These are phyloP conservation scores for Rhododendron griersonianum DNA, from an alignment of 148 eudicot species.

Conservation along the genomic window DNA sequence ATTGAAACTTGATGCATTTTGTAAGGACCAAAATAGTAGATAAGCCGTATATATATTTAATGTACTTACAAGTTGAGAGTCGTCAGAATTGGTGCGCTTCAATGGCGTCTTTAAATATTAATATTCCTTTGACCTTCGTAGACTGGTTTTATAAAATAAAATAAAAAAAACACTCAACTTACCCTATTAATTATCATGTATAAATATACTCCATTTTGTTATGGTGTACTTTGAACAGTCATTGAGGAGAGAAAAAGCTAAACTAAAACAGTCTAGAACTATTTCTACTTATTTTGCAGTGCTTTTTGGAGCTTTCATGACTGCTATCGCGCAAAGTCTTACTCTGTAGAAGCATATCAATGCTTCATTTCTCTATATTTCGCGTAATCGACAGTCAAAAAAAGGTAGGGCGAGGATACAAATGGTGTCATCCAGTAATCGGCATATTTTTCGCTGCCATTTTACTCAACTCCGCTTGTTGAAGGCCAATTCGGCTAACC, in stretches of 20 bases:
- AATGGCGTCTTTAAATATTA: too few relatives aligned
- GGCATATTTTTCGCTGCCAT: constrained; percentile 53
- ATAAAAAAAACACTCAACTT: too few relatives aligned
- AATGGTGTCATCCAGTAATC: constrained; percentile 13
- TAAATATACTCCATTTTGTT: too few relatives aligned
- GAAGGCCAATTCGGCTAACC: constrained; percentile 58
- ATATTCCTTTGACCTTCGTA: too few relatives aligned
- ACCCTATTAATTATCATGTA: too few relatives aligned
- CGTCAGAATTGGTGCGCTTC: too few relatives aligned
- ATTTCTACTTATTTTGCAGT: background rate
- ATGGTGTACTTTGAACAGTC: background rate
- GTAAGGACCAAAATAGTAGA: too few relatives aligned
- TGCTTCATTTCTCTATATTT: background rate
- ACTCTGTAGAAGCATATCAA: background rate
- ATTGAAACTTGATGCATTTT: too few relatives aligned
- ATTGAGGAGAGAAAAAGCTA: too few relatives aligned
- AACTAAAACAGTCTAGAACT: background rate
- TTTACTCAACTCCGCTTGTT: constrained; percentile 62
- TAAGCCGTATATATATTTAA: too few relatives aligned
- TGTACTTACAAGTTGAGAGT: too few relatives aligned
- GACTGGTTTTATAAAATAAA: too few relatives aligned
- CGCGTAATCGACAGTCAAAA: background rate
- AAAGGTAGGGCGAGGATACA: background rate
- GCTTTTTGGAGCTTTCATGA: background rate
- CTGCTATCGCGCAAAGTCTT: background rate